Conservation (phyloP, 1,284 basidiomycete species). For the Boletus hoseneyae region DNA sequence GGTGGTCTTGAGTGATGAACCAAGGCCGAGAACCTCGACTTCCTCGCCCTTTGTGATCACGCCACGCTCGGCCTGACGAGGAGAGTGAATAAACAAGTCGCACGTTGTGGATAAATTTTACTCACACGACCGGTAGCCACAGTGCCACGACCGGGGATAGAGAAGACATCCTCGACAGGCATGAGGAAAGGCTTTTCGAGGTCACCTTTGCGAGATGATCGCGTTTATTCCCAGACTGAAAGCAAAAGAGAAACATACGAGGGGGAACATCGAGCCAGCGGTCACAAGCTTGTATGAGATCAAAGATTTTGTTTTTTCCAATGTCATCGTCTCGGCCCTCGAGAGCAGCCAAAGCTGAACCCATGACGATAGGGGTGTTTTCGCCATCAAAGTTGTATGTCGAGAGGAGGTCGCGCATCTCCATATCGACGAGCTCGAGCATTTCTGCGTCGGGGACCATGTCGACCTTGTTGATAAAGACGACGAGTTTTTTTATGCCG, state of each 20-base stretch:
- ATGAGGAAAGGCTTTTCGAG: slow-evolving; percentile 98
- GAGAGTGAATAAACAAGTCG: slow-evolving; percentile 5
- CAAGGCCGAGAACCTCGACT: slow-evolving; percentile 92
- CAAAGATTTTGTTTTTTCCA: slow-evolving; percentile 80
- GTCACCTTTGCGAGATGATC: slow-evolving; percentile 56
- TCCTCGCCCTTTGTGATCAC: slow-evolving; percentile 91
- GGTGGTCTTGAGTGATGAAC: slow-evolving; percentile 84
- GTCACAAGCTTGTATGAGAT: slow-evolving; percentile 89
- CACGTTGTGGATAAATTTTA: not conserved
- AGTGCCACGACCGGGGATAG: slow-evolving; percentile 97
- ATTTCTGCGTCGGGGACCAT: slow-evolving; percentile 96
- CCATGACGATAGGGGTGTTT: slow-evolving; percentile 95
- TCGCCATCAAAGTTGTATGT: slow-evolving; percentile 97
- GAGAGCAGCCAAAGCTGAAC: slow-evolving; percentile 93
- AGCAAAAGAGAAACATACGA: slow-evolving; percentile 50
- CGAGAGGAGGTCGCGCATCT: slow-evolving; percentile 97
- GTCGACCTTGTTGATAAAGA: slow-evolving; percentile 99
- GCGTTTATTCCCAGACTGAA: not conserved
- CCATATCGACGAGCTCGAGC: slow-evolving; percentile 99
- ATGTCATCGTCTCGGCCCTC: slow-evolving; percentile 81
- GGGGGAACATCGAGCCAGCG: slow-evolving; percentile 93
- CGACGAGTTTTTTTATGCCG: slow-evolving; percentile 96
- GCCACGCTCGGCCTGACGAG: slow-evolving; percentile 84
- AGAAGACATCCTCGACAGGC: slow-evolving; percentile 97
- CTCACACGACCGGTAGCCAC: slow-evolving; percentile 89